Evolutionary conservation across 1,139 yeast species (phyloP), one percentile per base, ranked within the genome.

Genomic region (Lodderomyces oxycetoniae): DNA sequence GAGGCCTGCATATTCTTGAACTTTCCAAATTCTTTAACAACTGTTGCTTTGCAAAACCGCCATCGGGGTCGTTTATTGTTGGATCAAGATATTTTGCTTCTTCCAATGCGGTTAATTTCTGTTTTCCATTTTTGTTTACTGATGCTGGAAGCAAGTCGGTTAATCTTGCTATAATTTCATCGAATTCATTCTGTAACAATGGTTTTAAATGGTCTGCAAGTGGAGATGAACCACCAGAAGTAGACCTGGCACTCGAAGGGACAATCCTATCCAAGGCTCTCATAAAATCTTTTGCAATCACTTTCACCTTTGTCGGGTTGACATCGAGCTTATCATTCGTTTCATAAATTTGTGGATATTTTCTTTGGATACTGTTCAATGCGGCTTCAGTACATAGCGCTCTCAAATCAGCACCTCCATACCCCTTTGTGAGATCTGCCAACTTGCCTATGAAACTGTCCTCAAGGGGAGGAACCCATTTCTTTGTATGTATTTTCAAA

Each of bases 371-470:
- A 48, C 95, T 83, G 50, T 80, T 81, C 41, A 93, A 67, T 0
- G 98, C 97, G 10, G 96, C 93, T 55, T 91, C 99, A 0, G 97
- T 89, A 53, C 97, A 89, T 23, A 91, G 65, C 0, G 97, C 96
- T 37, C 96, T 69, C 43, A 93, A 66, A 58, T 91, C 99, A 3
- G 99, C 97, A 62, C 99, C 99, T 26, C 98, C 98, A 51, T 87
- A 93, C 0, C 98, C 98, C 53, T 89, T 91, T 0, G 99, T 89
- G 38, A 87, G 63, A 10, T 70, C 69, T 0, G 97, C 93, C 31
- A 91, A 70, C 37, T 79, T 78, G 3, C 71, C 70, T 6, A 86
- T 52, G 46, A 91, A 84, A 6, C 57, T 62, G 0, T 67, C 67
- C 1, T 74, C 57, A 34, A 84, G 59, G 0, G 83, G 82, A 2